These are phyloP conservation scores for Cytospora schulzeri DNA, from an alignment of 2,329 filamentous ascomycete species.

Conservation along the genomic window DNA sequence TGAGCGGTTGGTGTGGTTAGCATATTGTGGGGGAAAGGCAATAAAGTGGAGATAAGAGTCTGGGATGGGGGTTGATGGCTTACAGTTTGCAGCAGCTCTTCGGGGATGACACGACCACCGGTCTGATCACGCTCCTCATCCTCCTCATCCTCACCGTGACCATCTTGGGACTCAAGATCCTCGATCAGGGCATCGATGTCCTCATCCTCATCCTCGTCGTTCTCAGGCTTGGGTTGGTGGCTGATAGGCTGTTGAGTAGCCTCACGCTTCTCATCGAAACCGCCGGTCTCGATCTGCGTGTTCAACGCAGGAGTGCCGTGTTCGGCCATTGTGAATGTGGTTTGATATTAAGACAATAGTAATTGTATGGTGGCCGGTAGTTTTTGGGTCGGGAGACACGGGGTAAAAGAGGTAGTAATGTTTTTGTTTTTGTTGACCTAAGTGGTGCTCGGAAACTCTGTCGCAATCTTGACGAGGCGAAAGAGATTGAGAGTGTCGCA, in stretches of 20 bases:
- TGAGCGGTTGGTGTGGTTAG: constrained; percentile 15
- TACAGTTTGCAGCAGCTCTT: constrained; percentile 75
- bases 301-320: constrained; percentile 59
- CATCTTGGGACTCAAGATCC: constrained; percentile 82
- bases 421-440: constrained; percentile 22
- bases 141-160: constrained; percentile 60
- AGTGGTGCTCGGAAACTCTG: constrained; percentile 28
- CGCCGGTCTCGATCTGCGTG: constrained; percentile 65
- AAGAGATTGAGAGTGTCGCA: constrained; percentile 27
- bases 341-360: constrained; percentile 29
- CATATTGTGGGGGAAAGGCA: not conserved
- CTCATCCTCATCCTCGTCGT: constrained; percentile 75
- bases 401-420: constrained; percentile 21
- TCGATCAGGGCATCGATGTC: constrained; percentile 86
- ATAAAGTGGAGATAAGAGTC: constrained; percentile 35
- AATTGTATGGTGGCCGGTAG: not conserved
- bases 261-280: constrained; percentile 64
- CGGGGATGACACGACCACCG: constrained; percentile 66
- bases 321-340: constrained; percentile 54
- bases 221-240: constrained; percentile 45
- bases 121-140: constrained; percentile 47
- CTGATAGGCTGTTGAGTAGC: constrained; percentile 36
- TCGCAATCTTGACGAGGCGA: constrained; percentile 23
- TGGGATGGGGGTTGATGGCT: constrained; percentile 1
- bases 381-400: not conserved